phyloP scores from a whole-genome alignment of 345 rosid genomes.

The Gossypium ekmanianum region DNA sequence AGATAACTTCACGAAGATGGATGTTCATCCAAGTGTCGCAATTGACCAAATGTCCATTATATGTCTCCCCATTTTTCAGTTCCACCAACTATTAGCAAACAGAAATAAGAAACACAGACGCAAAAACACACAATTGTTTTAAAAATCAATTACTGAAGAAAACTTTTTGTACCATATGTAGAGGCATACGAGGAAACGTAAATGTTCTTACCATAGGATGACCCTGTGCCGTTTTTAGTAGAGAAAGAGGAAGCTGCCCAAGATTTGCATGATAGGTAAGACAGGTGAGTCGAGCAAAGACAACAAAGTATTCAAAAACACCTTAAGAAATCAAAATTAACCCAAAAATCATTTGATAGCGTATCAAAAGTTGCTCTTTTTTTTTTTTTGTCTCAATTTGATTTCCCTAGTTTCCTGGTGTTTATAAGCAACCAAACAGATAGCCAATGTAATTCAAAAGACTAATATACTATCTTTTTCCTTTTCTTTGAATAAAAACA shows the following conservation, averaged over 20 bases:
- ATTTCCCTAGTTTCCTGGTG: neutral
- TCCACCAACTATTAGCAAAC: constrained; percentile 63
- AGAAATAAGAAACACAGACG: neutral
- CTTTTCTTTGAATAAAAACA: too few relatives aligned
- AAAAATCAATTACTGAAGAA: neutral
- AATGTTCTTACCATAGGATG: constrained; percentile 64
- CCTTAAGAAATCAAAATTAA: neutral
- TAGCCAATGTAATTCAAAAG: neutral
- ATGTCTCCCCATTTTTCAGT: constrained; percentile 92
- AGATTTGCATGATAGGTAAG: neutral
- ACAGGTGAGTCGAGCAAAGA: neutral
- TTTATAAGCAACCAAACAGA: neutral
- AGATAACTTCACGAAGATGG: constrained; percentile 8
- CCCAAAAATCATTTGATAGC: neutral
- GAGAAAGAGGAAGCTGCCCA: constrained; percentile 73
- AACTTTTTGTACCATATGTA: neutral
- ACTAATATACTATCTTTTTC: neutral
- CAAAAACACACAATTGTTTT: neutral
- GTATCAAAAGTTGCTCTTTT: neutral
- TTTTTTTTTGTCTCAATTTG: neutral
- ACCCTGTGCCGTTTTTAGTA: constrained; percentile 79
- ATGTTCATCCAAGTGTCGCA: constrained; percentile 12
- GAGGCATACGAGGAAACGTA: neutral
- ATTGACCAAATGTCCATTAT: constrained; percentile 12
- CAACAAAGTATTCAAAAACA: neutral